Evolutionary conservation across 176 grass and related monocot genomes (phyloP).

Genomic region (Tillandsia leiboldiana): DNA sequence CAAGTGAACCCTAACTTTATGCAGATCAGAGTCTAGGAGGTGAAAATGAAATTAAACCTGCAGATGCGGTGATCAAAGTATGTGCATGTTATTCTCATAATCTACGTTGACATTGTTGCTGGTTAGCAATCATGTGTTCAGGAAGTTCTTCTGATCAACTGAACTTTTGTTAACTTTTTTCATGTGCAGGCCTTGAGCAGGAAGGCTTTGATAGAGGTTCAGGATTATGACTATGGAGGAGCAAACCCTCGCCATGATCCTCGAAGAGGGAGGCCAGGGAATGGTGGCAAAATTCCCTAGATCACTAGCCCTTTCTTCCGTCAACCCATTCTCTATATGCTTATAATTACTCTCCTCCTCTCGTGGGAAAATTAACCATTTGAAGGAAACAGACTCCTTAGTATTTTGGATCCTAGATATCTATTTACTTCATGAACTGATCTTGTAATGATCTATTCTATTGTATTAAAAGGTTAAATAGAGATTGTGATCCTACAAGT

Average conservation of each 20-base stretch:
- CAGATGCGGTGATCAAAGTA: constrained; percentile 29
- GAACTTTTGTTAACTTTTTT: constrained; percentile 1
- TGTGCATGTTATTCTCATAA: constrained; percentile 10
- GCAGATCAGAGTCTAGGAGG: constrained; percentile 28
- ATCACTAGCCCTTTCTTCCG: constrained; percentile 13
- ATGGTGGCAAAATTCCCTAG: constrained; percentile 42
- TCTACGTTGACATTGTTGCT: constrained; percentile 2
- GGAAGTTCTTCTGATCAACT: constrained; percentile 7
- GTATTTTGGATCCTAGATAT: background rate
- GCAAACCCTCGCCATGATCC: constrained; percentile 69
- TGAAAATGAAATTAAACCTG: constrained; percentile 22
- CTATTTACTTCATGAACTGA: background rate
- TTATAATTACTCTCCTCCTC: too few species aligned
- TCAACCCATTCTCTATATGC: too few species aligned
- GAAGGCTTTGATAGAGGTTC: constrained; percentile 57
- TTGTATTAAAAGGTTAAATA: background rate
- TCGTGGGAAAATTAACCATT: too few species aligned
- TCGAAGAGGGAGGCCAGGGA: constrained; percentile 49
- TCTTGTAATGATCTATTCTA: background rate
- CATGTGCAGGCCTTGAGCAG: constrained; percentile 36
- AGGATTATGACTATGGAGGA: constrained; percentile 82
- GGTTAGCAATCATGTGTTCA: too few species aligned
- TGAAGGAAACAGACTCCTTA: background rate
- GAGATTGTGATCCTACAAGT: background rate
- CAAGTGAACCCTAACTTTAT: constrained; percentile 18